These are phyloP conservation scores for Syzygium syzygioides DNA, from an alignment of 441 rosid genomes.

Conservation along the genomic window DNA sequence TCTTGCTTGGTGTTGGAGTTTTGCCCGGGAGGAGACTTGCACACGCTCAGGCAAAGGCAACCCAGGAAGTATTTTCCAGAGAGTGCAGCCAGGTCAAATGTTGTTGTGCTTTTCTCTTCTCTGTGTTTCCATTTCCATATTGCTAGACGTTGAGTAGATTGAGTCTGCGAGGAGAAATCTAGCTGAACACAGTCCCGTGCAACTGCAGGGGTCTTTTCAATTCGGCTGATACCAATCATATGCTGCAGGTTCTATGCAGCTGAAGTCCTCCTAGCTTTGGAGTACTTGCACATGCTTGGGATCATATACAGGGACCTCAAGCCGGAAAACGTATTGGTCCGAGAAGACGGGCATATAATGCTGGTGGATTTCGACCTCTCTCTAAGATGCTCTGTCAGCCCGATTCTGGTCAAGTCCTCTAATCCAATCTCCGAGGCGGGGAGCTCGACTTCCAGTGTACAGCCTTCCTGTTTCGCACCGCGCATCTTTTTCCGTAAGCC, in stretches of 20 bases:
- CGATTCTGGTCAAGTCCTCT: neutral
- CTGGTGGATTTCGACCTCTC: conserved; percentile 7
- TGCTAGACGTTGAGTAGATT: neutral
- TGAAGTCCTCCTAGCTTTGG: conserved; percentile 5
- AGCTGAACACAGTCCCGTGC: neutral
- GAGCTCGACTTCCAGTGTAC: neutral
- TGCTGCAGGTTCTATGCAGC: conserved; percentile 9
- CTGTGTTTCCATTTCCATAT: neutral
- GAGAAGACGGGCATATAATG: conserved; percentile 4
- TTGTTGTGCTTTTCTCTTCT: neutral
- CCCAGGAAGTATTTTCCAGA: conserved; percentile 8
- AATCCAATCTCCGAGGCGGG: neutral
- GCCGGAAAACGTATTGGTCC: conserved; percentile 5
- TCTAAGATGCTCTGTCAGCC: neutral
- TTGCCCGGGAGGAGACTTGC: conserved; percentile 19
- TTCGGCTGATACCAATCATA: neutral
- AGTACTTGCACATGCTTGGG: conserved; percentile 12
- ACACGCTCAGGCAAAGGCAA: conserved; percentile 13
- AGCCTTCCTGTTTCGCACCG: neutral
- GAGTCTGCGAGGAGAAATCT: neutral
- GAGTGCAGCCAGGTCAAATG: conserved; percentile 7
- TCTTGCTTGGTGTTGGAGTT: conserved; percentile 19
- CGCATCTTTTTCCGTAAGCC: neutral
- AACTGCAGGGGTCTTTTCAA: neutral
- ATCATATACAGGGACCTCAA: conserved; percentile 8